phyloP scores from a whole-genome alignment of 2,329 filamentous ascomycete species.

The Pseudodiploospora longispora region DNA sequence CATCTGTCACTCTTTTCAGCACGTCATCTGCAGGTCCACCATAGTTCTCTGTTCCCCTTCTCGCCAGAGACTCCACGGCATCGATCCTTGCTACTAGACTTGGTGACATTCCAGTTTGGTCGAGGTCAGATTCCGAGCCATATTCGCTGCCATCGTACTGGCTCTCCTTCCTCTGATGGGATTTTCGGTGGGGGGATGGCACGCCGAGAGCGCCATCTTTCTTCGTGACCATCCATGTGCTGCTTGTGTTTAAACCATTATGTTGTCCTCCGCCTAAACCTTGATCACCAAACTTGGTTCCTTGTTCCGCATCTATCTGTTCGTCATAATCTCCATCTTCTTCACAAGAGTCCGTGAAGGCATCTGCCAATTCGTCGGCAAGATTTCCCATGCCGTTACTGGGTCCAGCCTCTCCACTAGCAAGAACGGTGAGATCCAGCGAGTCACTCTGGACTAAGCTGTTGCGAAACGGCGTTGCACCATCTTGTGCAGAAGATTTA shows the following conservation, averaged over 20 bases:
- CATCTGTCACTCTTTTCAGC: conserved; percentile 59
- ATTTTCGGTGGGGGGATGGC: conserved; percentile 33
- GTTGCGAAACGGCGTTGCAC: conserved; percentile 38
- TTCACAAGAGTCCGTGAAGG: conserved; percentile 58
- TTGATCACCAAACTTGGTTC: not conserved
- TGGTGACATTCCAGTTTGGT: conserved; percentile 58
- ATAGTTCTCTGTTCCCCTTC: conserved; percentile 57
- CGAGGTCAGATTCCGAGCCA: conserved; percentile 63
- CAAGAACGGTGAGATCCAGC: conserved; percentile 38
- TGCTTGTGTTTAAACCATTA: not conserved
- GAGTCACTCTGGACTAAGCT: conserved; percentile 42
- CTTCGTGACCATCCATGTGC: conserved; percentile 1
- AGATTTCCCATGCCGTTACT: conserved; percentile 64
- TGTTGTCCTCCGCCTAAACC: not conserved
- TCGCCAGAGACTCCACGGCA: conserved; percentile 61
- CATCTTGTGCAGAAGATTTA: conserved; percentile 43
- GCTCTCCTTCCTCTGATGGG: conserved; percentile 45
- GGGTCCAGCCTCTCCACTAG: conserved; percentile 30
- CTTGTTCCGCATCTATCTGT: conserved; percentile 15
- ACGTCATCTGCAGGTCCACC: conserved; percentile 58
- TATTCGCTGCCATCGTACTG: conserved; percentile 69
- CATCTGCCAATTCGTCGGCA: conserved; percentile 72
- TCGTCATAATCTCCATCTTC: conserved; percentile 44
- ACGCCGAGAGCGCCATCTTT: conserved; percentile 34
- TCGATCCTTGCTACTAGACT: conserved; percentile 63